A percentile compares a stretch with the other conserved stretches of the same genome.
These are phyloP conservation scores for Fragaria vesca DNA, from an alignment of 306 rosid genomes.

Conservation along the genomic window DNA sequence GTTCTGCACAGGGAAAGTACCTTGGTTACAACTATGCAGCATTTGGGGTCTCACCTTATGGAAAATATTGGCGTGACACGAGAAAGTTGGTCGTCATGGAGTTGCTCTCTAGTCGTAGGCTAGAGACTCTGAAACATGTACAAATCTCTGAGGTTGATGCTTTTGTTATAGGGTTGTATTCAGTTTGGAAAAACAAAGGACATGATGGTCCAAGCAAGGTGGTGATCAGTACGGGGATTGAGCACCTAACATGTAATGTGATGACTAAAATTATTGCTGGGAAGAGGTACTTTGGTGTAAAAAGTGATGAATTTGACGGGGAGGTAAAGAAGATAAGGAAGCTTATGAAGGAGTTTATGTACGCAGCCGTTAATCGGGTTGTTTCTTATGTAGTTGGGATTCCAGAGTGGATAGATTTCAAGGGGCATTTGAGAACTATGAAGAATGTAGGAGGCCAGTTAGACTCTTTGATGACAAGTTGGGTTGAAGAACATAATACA, in stretches of 20 bases:
- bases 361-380: constrained; percentile 37
- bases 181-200: not conserved
- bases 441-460: constrained; percentile 46
- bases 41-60: not conserved
- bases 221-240: constrained; percentile 43
- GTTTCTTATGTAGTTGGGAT: constrained; percentile 46
- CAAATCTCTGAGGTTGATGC: constrained; percentile 32
- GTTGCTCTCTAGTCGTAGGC: constrained; percentile 42
- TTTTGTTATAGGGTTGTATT: constrained; percentile 27
- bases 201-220: constrained; percentile 24
- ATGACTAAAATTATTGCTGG: constrained; percentile 44
- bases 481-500: constrained; percentile 48
- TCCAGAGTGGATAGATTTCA: constrained; percentile 39
- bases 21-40: constrained; percentile 40
- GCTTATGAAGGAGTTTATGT: constrained; percentile 45
- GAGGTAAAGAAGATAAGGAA: constrained; percentile 41
- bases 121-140: constrained; percentile 31
- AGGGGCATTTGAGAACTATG: constrained; percentile 41
- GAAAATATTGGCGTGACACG: not conserved
- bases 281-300: constrained; percentile 46
- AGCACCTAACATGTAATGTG: constrained; percentile 37
- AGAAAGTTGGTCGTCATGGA: constrained; percentile 45
- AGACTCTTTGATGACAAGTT: constrained; percentile 37
- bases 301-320: constrained; percentile 21
- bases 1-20: constrained; percentile 40